phyloP scores from a whole-genome alignment of 495 filamentous ascomycete species.

The Cudoniella acicularis region DNA sequence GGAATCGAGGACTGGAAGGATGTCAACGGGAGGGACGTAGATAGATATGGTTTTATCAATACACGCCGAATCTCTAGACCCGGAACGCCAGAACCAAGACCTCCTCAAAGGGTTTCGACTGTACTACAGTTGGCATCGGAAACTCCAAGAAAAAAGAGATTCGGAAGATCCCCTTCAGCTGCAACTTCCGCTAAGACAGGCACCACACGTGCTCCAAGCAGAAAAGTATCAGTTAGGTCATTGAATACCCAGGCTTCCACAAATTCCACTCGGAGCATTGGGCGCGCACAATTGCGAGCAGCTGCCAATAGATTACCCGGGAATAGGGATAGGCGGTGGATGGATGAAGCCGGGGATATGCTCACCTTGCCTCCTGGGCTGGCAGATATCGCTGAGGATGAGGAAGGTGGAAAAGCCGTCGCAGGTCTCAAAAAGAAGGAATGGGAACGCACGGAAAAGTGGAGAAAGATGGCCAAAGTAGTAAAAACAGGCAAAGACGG shows the following conservation, averaged over 20 bases:
- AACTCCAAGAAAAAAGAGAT: slow-evolving; percentile 53
- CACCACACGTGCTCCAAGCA: slow-evolving; percentile 31
- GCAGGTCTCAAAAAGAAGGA: slow-evolving; percentile 73
- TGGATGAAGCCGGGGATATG: slow-evolving; percentile 89
- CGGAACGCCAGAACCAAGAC: slow-evolving; percentile 39
- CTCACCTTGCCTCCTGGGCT: slow-evolving; percentile 71
- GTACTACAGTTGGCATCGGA: slow-evolving; percentile 58
- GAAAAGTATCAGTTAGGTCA: slow-evolving; percentile 49
- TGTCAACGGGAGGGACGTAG: slow-evolving; percentile 79
- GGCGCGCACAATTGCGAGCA: slow-evolving; percentile 55
- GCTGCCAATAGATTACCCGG: slow-evolving; percentile 74
- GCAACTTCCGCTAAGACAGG: slow-evolving; percentile 27
- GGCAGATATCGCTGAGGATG: slow-evolving; percentile 56
- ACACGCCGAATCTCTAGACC: slow-evolving; percentile 20
- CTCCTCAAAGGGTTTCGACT: slow-evolving; percentile 64
- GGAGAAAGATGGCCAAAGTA: slow-evolving; percentile 90
- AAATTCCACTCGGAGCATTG: slow-evolving; percentile 41
- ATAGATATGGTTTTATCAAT: slow-evolving; percentile 92
- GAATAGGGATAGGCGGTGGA: slow-evolving; percentile 66
- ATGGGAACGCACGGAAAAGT: slow-evolving; percentile 83
- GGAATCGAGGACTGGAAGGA: slow-evolving; percentile 96
- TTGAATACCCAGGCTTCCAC: slow-evolving; percentile 47
- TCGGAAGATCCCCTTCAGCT: slow-evolving; percentile 47
- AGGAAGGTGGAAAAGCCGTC: slow-evolving; percentile 51
- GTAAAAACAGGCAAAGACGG: slow-evolving; percentile 51